These are phyloP conservation scores for Monascus ruber DNA, from an alignment of 2,329 filamentous ascomycete genomes.

Conservation along the genomic window DNA sequence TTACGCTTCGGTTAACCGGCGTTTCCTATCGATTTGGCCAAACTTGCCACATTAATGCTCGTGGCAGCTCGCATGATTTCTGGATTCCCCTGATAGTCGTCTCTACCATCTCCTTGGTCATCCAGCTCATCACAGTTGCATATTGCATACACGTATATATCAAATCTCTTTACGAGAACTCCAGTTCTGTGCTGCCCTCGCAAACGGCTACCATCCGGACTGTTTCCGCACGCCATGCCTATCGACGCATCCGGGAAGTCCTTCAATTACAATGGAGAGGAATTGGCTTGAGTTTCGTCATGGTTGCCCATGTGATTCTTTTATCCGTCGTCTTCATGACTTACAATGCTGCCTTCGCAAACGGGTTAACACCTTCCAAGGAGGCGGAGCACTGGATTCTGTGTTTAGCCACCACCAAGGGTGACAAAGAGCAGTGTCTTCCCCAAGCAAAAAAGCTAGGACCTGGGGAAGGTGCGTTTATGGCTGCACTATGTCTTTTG, in stretches of 20 bases:
- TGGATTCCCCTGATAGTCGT: constrained; percentile 84
- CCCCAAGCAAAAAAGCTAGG: constrained; percentile 49
- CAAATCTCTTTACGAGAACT: constrained; percentile 61
- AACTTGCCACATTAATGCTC: constrained; percentile 89
- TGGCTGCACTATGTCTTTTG: constrained; percentile 71
- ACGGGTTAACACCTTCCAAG: constrained; percentile 43
- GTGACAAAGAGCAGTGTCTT: constrained; percentile 57
- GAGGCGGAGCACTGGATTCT: constrained; percentile 55
- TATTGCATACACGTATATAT: constrained; percentile 97
- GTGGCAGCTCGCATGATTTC: constrained; percentile 68
- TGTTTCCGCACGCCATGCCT: constrained; percentile 78
- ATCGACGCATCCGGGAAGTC: constrained; percentile 73
- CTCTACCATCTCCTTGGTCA: constrained; percentile 60
- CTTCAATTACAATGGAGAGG: constrained; percentile 90
- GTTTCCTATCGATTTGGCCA: constrained; percentile 88
- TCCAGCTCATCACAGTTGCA: constrained; percentile 72
- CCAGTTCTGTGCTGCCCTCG: constrained; percentile 58
- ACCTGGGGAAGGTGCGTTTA: constrained; percentile 63
- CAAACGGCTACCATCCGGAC: constrained; percentile 66
- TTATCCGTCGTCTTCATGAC: constrained; percentile 87
- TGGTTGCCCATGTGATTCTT: constrained; percentile 84
- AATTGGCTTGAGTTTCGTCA: constrained; percentile 78
- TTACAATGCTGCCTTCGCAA: constrained; percentile 60
- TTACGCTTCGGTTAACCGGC: constrained; percentile 74
- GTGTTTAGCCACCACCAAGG: constrained; percentile 52